These are phyloP conservation scores for Geotrichum reessii DNA, from an alignment of 1,139 yeast species.

Conservation along the genomic window DNA sequence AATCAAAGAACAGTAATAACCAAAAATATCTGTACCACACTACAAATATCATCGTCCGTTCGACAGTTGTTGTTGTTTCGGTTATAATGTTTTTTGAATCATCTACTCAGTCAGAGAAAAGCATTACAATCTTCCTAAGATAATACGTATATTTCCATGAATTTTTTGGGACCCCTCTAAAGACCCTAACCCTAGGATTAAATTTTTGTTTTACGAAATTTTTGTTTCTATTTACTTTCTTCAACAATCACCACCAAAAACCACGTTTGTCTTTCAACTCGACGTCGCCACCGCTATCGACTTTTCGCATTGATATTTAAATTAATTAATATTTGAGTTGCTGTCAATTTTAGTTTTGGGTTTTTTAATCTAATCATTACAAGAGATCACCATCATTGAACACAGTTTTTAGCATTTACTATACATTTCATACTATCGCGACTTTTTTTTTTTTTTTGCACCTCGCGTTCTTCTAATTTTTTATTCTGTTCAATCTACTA, in stretches of 20 bases:
- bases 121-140: neutral
- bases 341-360: neutral
- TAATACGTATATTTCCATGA: neutral
- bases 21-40: neutral
- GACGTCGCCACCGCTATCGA: neutral
- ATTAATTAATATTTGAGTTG: neutral
- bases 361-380: neutral
- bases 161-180: neutral
- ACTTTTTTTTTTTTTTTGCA: neutral
- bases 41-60: conserved; percentile 1
- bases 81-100: neutral
- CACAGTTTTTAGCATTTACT: neutral
- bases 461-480: neutral
- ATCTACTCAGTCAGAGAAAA: neutral
- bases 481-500: neutral
- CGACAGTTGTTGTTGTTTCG: neutral
- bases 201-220: neutral
- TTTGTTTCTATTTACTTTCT: neutral
- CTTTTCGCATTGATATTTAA: neutral
- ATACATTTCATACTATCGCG: neutral
- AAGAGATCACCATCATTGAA: neutral
- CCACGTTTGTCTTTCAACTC: neutral
- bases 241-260: neutral
- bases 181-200: neutral
- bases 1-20: neutral